Evolutionary conservation across 2,329 filamentous ascomycete genomes (phyloP).

Genomic region (Mycogone perniciosa): DNA sequence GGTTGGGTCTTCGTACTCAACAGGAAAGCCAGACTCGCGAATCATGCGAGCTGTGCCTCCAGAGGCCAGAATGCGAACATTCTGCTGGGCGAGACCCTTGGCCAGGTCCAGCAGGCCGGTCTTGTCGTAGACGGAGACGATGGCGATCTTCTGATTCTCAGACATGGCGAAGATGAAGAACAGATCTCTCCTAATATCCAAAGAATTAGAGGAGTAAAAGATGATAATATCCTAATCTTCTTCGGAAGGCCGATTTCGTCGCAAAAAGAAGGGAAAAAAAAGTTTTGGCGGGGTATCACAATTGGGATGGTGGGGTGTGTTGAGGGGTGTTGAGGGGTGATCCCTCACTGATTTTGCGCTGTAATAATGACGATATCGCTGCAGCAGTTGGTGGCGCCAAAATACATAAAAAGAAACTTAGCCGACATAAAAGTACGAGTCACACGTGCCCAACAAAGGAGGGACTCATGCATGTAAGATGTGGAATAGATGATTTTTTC

Average conservation of each 20-base stretch:
- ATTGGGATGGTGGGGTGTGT: constrained; percentile 8
- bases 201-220: neutral
- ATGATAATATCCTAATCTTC: neutral
- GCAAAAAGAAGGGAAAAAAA: constrained; percentile 8
- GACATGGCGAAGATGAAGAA: constrained; percentile 27
- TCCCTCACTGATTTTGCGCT: constrained; percentile 1
- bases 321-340: constrained; percentile 5
- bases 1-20: constrained; percentile 60
- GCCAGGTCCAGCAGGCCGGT: constrained; percentile 88
- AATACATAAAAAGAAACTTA: too few species aligned
- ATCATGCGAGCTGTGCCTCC: constrained; percentile 96
- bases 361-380: constrained; percentile 10
- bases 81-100: constrained; percentile 80
- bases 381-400: neutral
- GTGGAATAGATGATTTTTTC: too few species aligned
- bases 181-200: neutral
- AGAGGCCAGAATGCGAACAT: constrained; percentile 88
- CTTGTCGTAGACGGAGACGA: constrained; percentile 98
- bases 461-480: too few species aligned
- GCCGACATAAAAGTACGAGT: neutral
- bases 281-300: constrained; percentile 13
- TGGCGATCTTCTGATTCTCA: constrained; percentile 60
- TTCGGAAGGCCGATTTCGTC: constrained; percentile 4
- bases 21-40: constrained; percentile 87
- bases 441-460: too few species aligned